Evolutionary conservation across 495 filamentous ascomycete species (phyloP).

Genomic region (Lasiosphaeria miniovina): DNA sequence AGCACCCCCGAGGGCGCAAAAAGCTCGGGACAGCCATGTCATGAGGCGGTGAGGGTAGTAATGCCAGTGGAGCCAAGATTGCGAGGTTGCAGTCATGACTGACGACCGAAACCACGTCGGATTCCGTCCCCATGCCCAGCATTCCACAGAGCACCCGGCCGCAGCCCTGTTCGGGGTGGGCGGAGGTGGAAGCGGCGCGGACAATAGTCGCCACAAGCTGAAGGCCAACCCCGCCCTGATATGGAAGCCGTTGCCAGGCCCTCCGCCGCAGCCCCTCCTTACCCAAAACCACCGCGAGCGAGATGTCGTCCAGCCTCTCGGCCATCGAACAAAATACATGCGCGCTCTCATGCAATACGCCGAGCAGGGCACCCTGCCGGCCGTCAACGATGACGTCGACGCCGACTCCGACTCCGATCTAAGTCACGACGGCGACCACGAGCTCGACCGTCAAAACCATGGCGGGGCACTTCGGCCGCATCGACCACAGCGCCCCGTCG

Average conservation of each 20-base stretch:
- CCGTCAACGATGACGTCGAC: slow-evolving; percentile 23
- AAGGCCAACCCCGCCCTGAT: background rate
- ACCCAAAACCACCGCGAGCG: background rate
- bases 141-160: background rate
- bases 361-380: slow-evolving; percentile 9
- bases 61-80: slow-evolving; percentile 7
- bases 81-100: slow-evolving; percentile 8
- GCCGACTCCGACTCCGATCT: slow-evolving; percentile 15
- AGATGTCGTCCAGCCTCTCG: background rate
- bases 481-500: too few relatives aligned
- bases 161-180: background rate
- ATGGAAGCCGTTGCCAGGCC: background rate
- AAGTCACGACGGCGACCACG: slow-evolving; percentile 6
- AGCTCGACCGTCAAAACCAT: background rate
- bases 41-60: background rate
- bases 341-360: slow-evolving; percentile 20
- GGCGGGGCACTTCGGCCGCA: too few relatives aligned
- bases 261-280: background rate
- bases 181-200: background rate
- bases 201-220: background rate
- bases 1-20: background rate
- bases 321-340: slow-evolving; percentile 16
- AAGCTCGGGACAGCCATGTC: background rate
- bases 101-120: background rate
- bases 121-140: too few relatives aligned